Percentiles rank a stretch among this genome's conserved stretches.
These are phyloP conservation scores for Pochonia chlamydosporia DNA, from an alignment of 2,329 filamentous ascomycete genomes.

Conservation along the genomic window DNA sequence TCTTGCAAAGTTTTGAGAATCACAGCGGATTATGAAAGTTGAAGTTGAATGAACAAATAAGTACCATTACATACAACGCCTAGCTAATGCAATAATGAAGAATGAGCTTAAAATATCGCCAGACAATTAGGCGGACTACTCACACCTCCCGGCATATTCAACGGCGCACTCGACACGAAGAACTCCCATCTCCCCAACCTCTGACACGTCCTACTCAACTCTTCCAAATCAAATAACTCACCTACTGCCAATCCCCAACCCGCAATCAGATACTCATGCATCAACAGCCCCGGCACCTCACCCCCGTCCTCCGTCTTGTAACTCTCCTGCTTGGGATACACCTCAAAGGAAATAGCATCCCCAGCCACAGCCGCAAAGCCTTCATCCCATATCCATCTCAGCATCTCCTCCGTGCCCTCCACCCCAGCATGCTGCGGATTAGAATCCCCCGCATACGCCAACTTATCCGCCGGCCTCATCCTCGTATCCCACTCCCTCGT, in stretches of 20 bases:
- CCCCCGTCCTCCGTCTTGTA: slow-evolving; percentile 16
- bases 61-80: neutral
- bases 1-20: slow-evolving; percentile 13
- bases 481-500: slow-evolving; percentile 22
- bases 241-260: slow-evolving; percentile 41
- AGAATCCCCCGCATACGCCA: slow-evolving; percentile 34
- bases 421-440: slow-evolving; percentile 24
- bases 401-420: slow-evolving; percentile 23
- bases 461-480: slow-evolving; percentile 34
- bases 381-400: slow-evolving; percentile 40
- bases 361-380: slow-evolving; percentile 41
- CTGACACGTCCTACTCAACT: slow-evolving; percentile 42
- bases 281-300: slow-evolving; percentile 19
- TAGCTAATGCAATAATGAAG: neutral
- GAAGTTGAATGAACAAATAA: too few species aligned
- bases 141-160: slow-evolving; percentile 41
- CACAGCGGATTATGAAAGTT: neutral
- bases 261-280: slow-evolving; percentile 42
- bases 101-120: slow-evolving; percentile 30
- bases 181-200: slow-evolving; percentile 42
- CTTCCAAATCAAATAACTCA: slow-evolving; percentile 30
- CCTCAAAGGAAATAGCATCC: slow-evolving; percentile 37
- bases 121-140: slow-evolving; percentile 39
- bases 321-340: slow-evolving; percentile 24
- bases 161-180: slow-evolving; percentile 41